Base-by-base conservation (phyloP, 805 yeast species). In the Dipodascopsis uninucleata region DNA sequence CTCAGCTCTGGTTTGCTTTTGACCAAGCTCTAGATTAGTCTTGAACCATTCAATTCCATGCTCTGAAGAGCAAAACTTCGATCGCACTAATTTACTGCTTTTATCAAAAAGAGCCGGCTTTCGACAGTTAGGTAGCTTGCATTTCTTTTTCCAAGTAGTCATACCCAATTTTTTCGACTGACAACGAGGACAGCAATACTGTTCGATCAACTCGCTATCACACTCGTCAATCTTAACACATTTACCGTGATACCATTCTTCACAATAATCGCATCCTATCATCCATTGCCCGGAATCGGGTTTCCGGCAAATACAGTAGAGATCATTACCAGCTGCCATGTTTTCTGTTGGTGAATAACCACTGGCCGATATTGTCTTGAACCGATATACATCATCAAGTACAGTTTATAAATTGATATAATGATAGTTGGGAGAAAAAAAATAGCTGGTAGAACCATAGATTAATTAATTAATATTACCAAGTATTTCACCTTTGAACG, bases 181-280 rank as follows among this genome's bases (percentile, higher is more conserved):
- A 62, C 96, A 88, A 46, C 79, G 77, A 7, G 82, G 82, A 59
- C 97, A 88, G 60, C 69, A 82, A 59, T 75, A 88, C 43, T 75
- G 74, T 36, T 75, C 71, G 8, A 87, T 79, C 39, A 87, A 67
- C 31, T 72, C 70, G 45, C 76, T 71, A 57, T 73, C 74, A 42
- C 69, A 64, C 6, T 61, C 61, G 40, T 79, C 71, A 28, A 87
- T 60, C 41, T 72, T 72, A 73, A 88, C 76, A 61, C 97, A 89
- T 36, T 67, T 68, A 63, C 88, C 85, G 64, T 89, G 97, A 60
- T 74, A 89, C 97, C 97, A 89, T 47, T 86, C 96, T 58, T 87
- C 96, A 65, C 97, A 89, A 4, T 86, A 89, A 61, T 88, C 96
- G 61, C 97, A 88, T 0, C 84, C 86, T n/a, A 89, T 83, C 97